Evolutionary conservation across 2,329 filamentous ascomycete genomes (phyloP).

Genomic region (Fusarium domesticum): DNA sequence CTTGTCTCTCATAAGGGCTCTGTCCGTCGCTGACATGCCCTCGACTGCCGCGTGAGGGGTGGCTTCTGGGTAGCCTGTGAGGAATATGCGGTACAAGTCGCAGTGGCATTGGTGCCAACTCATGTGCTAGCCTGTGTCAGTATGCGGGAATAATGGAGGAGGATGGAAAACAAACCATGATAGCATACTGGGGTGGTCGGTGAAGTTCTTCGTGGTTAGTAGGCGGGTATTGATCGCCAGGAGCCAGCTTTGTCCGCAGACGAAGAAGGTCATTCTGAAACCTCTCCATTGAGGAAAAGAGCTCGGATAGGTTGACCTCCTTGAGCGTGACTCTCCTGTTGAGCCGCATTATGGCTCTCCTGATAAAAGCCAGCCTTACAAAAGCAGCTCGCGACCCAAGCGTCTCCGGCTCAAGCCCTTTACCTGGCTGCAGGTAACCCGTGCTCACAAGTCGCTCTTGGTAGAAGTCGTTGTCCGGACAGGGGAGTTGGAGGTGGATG

Average conservation of each 20-base stretch:
- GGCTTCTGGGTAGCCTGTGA: slow-evolving; percentile 41
- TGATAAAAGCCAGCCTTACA: slow-evolving; percentile 23
- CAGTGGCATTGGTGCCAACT: slow-evolving; percentile 43
- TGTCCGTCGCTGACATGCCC: slow-evolving; percentile 27
- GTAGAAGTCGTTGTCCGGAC: slow-evolving; percentile 25
- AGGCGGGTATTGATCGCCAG: slow-evolving; percentile 21
- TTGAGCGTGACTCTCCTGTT: slow-evolving; percentile 27
- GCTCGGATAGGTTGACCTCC: slow-evolving; percentile 23
- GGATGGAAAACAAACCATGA: slow-evolving; percentile 13
- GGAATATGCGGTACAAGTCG: slow-evolving; percentile 43
- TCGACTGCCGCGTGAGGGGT: slow-evolving; percentile 34
- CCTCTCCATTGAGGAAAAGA: slow-evolving; percentile 25
- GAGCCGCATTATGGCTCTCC: slow-evolving; percentile 23
- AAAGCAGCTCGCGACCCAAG: slow-evolving; percentile 24
- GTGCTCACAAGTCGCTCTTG: slow-evolving; percentile 20
- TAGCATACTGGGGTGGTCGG: slow-evolving; percentile 20
- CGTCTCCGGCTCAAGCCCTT: slow-evolving; percentile 25
- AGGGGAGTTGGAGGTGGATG: slow-evolving; percentile 25
- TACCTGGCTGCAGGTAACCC: slow-evolving; percentile 26
- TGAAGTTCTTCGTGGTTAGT: slow-evolving; percentile 15
- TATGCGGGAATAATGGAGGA: rapidly evolving
- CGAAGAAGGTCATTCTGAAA: slow-evolving; percentile 29
- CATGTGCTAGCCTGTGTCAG: slow-evolving; percentile 20
- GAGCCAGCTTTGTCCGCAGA: slow-evolving; percentile 18
- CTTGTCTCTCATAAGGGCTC: slow-evolving; percentile 26